Evolutionary conservation across 177 flowering plant genomes (phyloP).

Genomic region (Vitis hybrid): DNA sequence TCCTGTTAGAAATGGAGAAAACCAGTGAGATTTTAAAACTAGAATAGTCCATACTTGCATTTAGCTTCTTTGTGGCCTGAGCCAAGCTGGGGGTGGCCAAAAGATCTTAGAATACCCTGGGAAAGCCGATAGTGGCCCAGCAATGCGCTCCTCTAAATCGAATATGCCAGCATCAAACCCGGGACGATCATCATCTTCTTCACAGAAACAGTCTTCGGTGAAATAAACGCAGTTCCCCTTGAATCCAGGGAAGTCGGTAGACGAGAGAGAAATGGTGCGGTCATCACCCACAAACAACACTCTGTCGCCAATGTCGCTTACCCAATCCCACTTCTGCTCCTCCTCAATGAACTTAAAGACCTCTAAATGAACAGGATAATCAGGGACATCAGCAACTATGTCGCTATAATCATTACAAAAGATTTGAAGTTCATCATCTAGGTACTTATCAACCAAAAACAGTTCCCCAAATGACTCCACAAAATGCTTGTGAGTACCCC

Average conservation of each 20-base stretch:
- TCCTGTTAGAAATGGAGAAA: no score
- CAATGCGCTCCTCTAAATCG: no score
- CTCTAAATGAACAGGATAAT: neutral
- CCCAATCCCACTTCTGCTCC: slow-evolving; percentile 14
- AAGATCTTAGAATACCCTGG: no score
- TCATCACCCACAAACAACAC: slow-evolving; percentile 13
- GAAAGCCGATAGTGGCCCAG: no score
- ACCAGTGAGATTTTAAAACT: no score
- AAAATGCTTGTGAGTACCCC: slow-evolving; percentile 15
- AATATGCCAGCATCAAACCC: no score
- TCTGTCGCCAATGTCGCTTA: slow-evolving; percentile 15
- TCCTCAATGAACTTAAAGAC: slow-evolving; percentile 21
- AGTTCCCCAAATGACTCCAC: slow-evolving; percentile 19
- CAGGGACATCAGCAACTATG: no score
- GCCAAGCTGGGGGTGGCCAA: no score
- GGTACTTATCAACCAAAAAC: slow-evolving; percentile 17
- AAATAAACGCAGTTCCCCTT: slow-evolving; percentile 13
- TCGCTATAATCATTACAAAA: no score
- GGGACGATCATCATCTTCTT: no score
- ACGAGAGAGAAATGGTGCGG: slow-evolving; percentile 15
- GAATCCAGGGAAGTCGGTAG: neutral
- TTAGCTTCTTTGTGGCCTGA: no score
- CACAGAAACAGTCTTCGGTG: neutral
- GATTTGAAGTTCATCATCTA: neutral
- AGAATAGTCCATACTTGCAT: no score